phyloP scores from a whole-genome alignment of 2,329 filamentous ascomycete genomes.

The Akanthomyces lecanii region DNA sequence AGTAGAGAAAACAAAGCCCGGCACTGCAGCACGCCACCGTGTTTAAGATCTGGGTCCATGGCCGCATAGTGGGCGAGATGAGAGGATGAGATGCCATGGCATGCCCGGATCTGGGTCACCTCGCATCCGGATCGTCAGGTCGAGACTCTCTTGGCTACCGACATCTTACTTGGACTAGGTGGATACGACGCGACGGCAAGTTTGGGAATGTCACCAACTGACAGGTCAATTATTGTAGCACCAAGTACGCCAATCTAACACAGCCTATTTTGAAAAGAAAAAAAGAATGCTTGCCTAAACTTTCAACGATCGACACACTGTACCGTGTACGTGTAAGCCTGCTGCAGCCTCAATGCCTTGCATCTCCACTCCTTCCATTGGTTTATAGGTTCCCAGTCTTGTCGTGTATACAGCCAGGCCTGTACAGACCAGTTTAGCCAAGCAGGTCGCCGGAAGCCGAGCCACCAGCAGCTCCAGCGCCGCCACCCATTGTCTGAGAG shows the following conservation, averaged over 20 bases:
- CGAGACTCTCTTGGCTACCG: slow-evolving; percentile 10
- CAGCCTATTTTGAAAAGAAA: slow-evolving; percentile 8
- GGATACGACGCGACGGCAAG: background rate
- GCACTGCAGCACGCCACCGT: background rate
- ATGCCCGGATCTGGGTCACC: slow-evolving; percentile 6
- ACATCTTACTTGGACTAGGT: background rate
- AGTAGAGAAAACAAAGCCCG: background rate
- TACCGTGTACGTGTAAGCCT: background rate
- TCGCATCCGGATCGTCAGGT: slow-evolving; percentile 14
- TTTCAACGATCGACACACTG: slow-evolving; percentile 2
- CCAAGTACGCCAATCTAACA: slow-evolving; percentile 40
- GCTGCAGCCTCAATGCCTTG: background rate
- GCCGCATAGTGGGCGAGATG: slow-evolving; percentile 30
- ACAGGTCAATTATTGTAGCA: slow-evolving; percentile 35
- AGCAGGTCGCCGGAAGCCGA: slow-evolving; percentile 46
- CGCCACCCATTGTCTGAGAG: slow-evolving; percentile 13
- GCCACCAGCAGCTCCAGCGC: slow-evolving; percentile 29
- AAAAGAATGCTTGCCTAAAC: slow-evolving; percentile 9
- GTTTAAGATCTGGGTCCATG: slow-evolving; percentile 9
- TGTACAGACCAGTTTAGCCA: slow-evolving; percentile 29
- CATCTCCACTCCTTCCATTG: slow-evolving; percentile 1
- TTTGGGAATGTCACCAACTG: slow-evolving; percentile 17
- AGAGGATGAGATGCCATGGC: slow-evolving; percentile 9
- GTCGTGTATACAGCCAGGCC: background rate
- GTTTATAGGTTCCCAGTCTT: background rate